Base-by-base conservation (phyloP, 2,329 filamentous ascomycete species). In the Aspergillus unguis region DNA sequence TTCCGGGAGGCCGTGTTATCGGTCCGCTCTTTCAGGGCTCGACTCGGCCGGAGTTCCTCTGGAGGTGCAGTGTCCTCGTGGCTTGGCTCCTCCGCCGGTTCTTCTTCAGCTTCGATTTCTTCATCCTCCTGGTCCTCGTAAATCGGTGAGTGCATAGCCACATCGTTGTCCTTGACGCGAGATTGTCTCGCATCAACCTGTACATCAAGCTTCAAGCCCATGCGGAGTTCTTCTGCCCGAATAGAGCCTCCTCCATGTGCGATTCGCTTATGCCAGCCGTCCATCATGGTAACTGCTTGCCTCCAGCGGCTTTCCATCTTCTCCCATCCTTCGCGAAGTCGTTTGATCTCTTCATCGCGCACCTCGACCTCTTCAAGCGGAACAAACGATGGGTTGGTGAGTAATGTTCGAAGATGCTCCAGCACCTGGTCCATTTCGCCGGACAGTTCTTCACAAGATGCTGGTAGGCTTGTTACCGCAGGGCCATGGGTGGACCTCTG, bases 311-410 rank as follows among this genome's bases (percentile, higher is more conserved):
- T 81, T 70, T 97, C 92, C 89, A 97, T 96, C 72, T 88, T 91
- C 68, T 95, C 88, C 87, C 92, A 95, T 11, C 92, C 90, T 50
- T 87, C 83, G 50, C 90, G 85, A 44, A 99, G 77, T 47, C 89
- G 83, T 48, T 82, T 80, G 58, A 99, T 97, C 68, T 96, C 92
- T 54, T 95, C 87, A 58, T 99, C 92, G 50, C 92, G 85, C n/a
- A 91, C 75, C 65, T 95, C 86, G 2, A 99, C 90, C 69, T 97
- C 94, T 63, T 97, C 94, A 25, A 97, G 84, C 0, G 92, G 89
- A 10, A 96, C 94, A 68, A 97, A 99, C 2, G 92, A 95, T 1
- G 94, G 94, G 65, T 97, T 97, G 6, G 91, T 96, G 41, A 99
- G 78, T 35, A 99, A 83, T 2, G 82, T 87, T 59, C 88, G 83